A percentile compares a stretch with the other conserved stretches of the same genome.
Evolutionary conservation across 148 eudicot genomes (phyloP).

Genomic region (Limonium bicolor): DNA sequence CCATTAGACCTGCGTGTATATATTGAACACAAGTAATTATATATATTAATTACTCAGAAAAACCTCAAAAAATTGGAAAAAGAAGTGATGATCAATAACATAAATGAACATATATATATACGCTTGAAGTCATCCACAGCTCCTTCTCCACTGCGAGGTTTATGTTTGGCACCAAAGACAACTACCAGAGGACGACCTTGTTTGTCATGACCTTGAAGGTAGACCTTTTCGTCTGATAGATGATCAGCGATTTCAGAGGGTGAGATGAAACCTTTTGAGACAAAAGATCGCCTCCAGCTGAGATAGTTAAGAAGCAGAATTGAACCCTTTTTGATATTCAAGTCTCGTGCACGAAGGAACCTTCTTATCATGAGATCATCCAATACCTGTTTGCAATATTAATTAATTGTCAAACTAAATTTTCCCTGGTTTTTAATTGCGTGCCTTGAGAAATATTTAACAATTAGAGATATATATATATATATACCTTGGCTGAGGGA

Average conservation of each 20-base stretch:
- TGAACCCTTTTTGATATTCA: conserved; percentile 44
- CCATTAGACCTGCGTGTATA: background rate
- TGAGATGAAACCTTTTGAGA: conserved; percentile 42
- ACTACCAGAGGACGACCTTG: conserved; percentile 36
- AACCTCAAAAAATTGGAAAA: too few relatives aligned
- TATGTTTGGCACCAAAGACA: conserved; percentile 34
- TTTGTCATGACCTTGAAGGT: conserved; percentile 53
- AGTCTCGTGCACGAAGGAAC: conserved; percentile 52
- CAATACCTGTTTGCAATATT: conserved; percentile 17
- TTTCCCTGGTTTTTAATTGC: too few relatives aligned
- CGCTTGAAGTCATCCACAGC: conserved; percentile 50
- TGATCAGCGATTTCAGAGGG: conserved; percentile 34
- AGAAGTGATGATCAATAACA: too few relatives aligned
- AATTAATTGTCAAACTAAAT: too few relatives aligned
- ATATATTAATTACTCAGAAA: background rate
- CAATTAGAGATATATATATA: too few relatives aligned
- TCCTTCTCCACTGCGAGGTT: conserved; percentile 7
- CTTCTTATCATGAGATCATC: conserved; percentile 51
- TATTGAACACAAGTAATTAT: background rate
- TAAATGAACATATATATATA: conserved; percentile 9
- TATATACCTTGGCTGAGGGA: conserved; percentile 63
- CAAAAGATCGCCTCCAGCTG: conserved; percentile 42
- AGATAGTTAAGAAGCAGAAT: conserved; percentile 33
- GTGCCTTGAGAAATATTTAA: too few relatives aligned
- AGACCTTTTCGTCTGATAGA: conserved; percentile 33